A percentile compares a stretch with the other conserved stretches of the same genome.
Evolutionary conservation across 2,329 filamentous ascomycete species (phyloP).

Genomic region (Trichoderma koningiopsis): DNA sequence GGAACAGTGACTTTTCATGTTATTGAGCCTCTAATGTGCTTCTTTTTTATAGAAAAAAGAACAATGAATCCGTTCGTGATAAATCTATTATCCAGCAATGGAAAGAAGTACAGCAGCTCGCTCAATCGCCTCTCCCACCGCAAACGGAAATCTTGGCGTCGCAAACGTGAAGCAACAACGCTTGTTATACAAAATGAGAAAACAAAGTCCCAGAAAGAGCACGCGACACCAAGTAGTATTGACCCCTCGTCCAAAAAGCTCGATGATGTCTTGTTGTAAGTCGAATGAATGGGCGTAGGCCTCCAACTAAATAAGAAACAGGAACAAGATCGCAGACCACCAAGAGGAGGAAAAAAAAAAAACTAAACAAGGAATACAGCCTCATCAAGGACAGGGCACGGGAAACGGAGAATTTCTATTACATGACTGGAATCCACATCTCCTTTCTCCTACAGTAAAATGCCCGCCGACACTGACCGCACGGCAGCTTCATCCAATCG

Average conservation of each 20-base stretch:
- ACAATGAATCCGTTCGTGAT: neutral
- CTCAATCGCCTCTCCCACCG: neutral
- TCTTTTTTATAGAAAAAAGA: neutral
- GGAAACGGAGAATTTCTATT: neutral
- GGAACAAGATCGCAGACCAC: neutral
- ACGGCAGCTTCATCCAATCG: slow-evolving; percentile 6
- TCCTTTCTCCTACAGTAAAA: neutral
- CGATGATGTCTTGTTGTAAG: neutral
- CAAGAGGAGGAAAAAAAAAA: neutral
- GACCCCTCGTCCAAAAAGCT: neutral
- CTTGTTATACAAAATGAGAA: neutral
- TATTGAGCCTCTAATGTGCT: neutral
- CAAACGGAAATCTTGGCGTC: neutral
- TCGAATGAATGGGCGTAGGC: neutral
- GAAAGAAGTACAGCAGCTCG: neutral
- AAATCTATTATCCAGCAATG: neutral
- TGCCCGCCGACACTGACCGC: neutral
- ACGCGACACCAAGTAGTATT: neutral
- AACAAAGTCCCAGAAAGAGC: neutral
- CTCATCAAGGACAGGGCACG: neutral
- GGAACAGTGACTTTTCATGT: neutral
- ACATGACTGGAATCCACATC: slow-evolving; percentile 11
- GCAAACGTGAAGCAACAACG: neutral
- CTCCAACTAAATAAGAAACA: neutral
- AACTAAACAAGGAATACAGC: neutral